These are phyloP conservation scores for Candida orba DNA, from an alignment of 805 yeast genomes.

Conservation along the genomic window DNA sequence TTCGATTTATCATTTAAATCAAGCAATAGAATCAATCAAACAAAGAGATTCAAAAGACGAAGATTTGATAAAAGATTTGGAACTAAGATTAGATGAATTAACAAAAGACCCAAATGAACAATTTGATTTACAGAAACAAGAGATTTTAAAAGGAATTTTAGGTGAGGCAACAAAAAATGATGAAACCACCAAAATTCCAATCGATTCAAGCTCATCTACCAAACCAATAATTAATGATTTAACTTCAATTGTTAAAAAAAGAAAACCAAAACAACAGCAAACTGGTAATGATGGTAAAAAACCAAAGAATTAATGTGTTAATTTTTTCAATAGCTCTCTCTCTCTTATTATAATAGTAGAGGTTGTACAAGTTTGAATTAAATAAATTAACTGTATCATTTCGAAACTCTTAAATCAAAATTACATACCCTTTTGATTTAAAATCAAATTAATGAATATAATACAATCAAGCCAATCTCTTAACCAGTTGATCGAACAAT, in stretches of 20 bases:
- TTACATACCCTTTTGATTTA: constrained; percentile 1
- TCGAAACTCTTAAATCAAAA: constrained; percentile 19
- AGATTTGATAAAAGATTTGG: constrained; percentile 48
- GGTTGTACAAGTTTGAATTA: too few species aligned
- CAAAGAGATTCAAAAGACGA: constrained; percentile 33
- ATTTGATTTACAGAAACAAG: constrained; percentile 42
- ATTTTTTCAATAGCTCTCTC: not conserved
- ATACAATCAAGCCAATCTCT: too few species aligned
- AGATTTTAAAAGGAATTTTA: constrained; percentile 48
- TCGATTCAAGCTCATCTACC: constrained; percentile 16
- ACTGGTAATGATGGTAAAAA: constrained; percentile 8
- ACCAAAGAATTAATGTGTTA: constrained; percentile 9
- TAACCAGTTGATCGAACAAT: too few species aligned
- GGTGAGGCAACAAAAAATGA: constrained; percentile 34
- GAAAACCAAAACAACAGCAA: constrained; percentile 23
- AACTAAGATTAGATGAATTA: constrained; percentile 49
- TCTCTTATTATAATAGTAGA: not conserved
- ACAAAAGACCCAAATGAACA: constrained; percentile 44
- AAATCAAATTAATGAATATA: too few species aligned
- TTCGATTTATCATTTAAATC: constrained; percentile 48
- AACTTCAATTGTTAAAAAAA: constrained; percentile 56
- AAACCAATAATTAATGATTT: constrained; percentile 48
- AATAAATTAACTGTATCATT: constrained; percentile 16
- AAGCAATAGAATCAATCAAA: constrained; percentile 45
- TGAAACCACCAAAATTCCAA: constrained; percentile 19